Base-by-base conservation (phyloP, 352 stramenopile species). In the Phytophthora megakarya region DNA sequence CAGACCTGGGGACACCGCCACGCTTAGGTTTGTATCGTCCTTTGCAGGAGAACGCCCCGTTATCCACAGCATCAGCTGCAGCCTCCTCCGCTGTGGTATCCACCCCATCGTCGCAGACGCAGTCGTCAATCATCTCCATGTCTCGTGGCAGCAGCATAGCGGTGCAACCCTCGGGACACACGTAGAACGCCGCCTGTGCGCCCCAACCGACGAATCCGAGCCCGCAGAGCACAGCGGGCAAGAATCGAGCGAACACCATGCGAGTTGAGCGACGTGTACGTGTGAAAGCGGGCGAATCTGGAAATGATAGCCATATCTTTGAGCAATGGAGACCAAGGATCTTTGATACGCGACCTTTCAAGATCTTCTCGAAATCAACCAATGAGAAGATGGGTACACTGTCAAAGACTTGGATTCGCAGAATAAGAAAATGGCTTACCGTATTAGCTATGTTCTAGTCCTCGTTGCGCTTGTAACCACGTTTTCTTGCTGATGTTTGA, bases 71-170 rank as follows among this genome's bases (percentile, higher is more conserved):
- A 13, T 80, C 65, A 48, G 66, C 73, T 18, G 58, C 67, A 13
- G 40, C 45, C 38, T 76, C 63, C 39, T 68, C 51, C 21, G 40
- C 40, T 25, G 37, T 46, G 13, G 61, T 70, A 19, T 76, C 58
- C 50, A 73, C 69, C 26, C 86, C 76, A 35, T 84, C 77, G 18
- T 76, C 49, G 48, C 86, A 93, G 23, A 86, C 19, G 33, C 86
- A 95, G 61, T 95, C 81, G 33, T 90, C 76, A 35, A 88, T 70
- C 44, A 72, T 80, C 40, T 92, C 80, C 86, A 95, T 93, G 65
- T 95, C 86, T 37, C 80, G 79, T 35, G 86, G 84, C n/a, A 93
- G 75, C 26, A 93, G 53, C 80, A 86, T 90, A 50, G 86, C 84
- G 19, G 86, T 61, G 18, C 86, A 95, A 28, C 78, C 78, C 18